These are phyloP conservation scores for Albizia julibrissin DNA, from an alignment of 306 rosid species.

Conservation along the genomic window DNA sequence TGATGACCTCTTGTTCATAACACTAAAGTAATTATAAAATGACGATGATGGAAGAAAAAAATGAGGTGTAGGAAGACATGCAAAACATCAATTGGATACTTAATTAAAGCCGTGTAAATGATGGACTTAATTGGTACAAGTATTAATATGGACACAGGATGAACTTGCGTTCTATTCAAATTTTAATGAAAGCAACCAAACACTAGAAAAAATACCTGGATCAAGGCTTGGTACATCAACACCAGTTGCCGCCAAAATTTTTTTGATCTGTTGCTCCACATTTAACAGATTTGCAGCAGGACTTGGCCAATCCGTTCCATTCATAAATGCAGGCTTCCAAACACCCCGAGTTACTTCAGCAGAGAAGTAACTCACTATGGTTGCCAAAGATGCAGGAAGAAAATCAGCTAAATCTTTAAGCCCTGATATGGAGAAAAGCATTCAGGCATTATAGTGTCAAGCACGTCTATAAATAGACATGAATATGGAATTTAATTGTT, in stretches of 20 bases:
- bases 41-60: conserved; percentile 26
- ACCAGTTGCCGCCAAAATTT: conserved; percentile 94
- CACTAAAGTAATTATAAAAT: conserved; percentile 10
- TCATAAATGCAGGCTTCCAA: conserved; percentile 95
- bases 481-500: conserved; percentile 22
- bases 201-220: conserved; percentile 60
- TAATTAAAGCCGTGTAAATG: conserved; percentile 19
- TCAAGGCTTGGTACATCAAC: conserved; percentile 92
- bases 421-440: conserved; percentile 55
- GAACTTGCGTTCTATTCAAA: conserved; percentile 20
- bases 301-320: conserved; percentile 99
- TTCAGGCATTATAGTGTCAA: conserved; percentile 10
- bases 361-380: conserved; percentile 93
- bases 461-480: conserved; percentile 25
- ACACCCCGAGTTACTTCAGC: conserved; percentile 95
- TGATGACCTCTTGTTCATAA: not conserved
- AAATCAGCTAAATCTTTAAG: conserved; percentile 97
- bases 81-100: conserved; percentile 11
- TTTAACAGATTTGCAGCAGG: conserved; percentile 85
- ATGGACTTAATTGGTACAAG: not conserved
- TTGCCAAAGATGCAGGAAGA: conserved; percentile 96
- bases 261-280: conserved; percentile 91
- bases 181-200: not conserved
- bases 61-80: conserved; percentile 10
- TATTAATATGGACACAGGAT: not conserved